phyloP scores from a whole-genome alignment of 106 monocot genomes.

The Alisma plantagoaquatica region DNA sequence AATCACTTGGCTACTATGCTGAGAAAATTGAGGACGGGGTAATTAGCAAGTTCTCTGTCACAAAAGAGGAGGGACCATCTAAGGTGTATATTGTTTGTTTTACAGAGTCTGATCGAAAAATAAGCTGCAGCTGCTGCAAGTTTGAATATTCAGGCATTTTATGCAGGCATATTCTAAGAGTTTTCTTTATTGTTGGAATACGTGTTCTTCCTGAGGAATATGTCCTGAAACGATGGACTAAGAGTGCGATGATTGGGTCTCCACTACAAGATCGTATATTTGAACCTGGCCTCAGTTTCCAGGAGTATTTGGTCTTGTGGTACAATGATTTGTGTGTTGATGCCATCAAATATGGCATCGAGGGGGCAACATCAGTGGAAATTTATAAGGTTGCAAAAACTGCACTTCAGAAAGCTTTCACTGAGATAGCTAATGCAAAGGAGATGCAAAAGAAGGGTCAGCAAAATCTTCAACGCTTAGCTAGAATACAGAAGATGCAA shows the following conservation, averaged over 20 bases:
- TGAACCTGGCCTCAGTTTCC: slow-evolving; percentile 33
- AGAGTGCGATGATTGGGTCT: slow-evolving; percentile 29
- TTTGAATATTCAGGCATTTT: slow-evolving; percentile 77
- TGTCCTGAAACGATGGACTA: slow-evolving; percentile 74
- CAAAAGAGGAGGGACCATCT: slow-evolving; percentile 48
- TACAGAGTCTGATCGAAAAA: slow-evolving; percentile 38
- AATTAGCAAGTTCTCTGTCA: slow-evolving; percentile 54
- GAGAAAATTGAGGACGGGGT: slow-evolving; percentile 63
- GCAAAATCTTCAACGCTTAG: slow-evolving; percentile 49
- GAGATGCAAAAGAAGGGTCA: slow-evolving; percentile 62
- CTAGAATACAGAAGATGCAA: slow-evolving; percentile 77
- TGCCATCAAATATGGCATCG: slow-evolving; percentile 66
- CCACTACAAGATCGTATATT: slow-evolving; percentile 24
- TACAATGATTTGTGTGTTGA: slow-evolving; percentile 85
- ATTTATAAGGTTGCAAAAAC: slow-evolving; percentile 73
- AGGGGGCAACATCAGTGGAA: slow-evolving; percentile 58
- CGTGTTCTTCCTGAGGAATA: slow-evolving; percentile 57
- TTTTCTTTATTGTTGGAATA: slow-evolving; percentile 70
- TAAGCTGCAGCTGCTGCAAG: slow-evolving; percentile 66
- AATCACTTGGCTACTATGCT: slow-evolving; percentile 71
- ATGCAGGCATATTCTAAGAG: slow-evolving; percentile 71
- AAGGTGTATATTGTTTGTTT: slow-evolving; percentile 33
- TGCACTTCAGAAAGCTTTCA: slow-evolving; percentile 73
- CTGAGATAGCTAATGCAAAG: slow-evolving; percentile 48
- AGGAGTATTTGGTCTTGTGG: slow-evolving; percentile 51